Evolutionary conservation across 2,329 filamentous ascomycete genomes (phyloP).

Genomic region (Neurospora crassa): DNA sequence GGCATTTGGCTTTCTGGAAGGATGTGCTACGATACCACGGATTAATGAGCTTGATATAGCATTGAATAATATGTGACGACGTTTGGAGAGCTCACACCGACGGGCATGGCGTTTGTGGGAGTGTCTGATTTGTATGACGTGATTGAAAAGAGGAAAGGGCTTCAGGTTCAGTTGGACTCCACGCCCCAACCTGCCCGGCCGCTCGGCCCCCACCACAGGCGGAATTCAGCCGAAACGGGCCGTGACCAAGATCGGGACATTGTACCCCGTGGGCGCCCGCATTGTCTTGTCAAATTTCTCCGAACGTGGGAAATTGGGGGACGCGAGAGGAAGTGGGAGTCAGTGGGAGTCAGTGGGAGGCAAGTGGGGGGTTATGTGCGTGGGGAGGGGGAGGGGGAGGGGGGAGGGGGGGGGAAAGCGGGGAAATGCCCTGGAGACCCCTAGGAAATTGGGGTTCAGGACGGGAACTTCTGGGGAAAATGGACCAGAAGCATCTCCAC

Average conservation of each 20-base stretch:
- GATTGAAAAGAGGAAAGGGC: neutral
- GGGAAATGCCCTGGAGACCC: neutral
- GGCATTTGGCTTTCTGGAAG: neutral
- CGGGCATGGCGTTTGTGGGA: neutral
- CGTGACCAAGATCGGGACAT: neutral
- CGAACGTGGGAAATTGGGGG: neutral
- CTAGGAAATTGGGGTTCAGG: neutral
- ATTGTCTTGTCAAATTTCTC: neutral
- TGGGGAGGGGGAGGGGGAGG: neutral
- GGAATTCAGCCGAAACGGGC: neutral
- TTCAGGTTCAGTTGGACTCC: too few species aligned
- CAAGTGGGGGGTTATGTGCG: neutral
- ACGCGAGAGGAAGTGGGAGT: neutral
- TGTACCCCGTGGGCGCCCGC: neutral
- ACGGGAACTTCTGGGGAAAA: neutral
- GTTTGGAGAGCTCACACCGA: neutral
- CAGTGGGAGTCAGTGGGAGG: neutral
- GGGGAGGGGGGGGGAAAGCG: neutral
- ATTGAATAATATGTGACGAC: neutral
- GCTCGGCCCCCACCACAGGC: neutral
- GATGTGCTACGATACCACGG: neutral
- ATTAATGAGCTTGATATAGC: neutral
- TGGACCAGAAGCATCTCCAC: neutral
- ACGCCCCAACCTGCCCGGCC: neutral
- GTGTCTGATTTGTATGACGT: neutral